Conservation (phyloP, 2,329 filamentous ascomycete species). For the Aspergillus aculeatus region DNA sequence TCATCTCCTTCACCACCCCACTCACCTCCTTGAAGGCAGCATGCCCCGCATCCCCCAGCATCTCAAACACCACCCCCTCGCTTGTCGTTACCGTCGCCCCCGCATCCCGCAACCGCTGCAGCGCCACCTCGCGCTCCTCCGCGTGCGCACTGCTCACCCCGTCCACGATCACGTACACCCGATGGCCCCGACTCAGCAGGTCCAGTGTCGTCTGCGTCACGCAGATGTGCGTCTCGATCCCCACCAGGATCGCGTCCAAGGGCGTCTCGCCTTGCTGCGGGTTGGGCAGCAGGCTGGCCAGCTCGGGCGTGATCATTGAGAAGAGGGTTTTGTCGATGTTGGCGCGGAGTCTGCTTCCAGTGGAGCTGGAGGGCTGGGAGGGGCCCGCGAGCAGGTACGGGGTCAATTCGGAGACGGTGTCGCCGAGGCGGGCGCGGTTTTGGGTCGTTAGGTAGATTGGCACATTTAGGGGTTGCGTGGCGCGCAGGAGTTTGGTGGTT, state of each 20-base stretch:
- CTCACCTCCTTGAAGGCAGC: constrained; percentile 70
- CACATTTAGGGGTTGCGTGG: constrained; percentile 54
- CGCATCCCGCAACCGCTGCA: constrained; percentile 71
- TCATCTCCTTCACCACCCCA: constrained; percentile 74
- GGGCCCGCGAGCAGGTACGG: constrained; percentile 48
- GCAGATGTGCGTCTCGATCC: constrained; percentile 93
- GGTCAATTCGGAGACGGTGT: constrained; percentile 72
- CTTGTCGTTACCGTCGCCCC: constrained; percentile 80
- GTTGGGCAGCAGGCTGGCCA: constrained; percentile 46
- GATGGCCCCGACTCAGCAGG: constrained; percentile 69
- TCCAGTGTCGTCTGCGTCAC: constrained; percentile 90
- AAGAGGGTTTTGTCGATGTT: constrained; percentile 85
- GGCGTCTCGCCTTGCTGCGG: constrained; percentile 33
- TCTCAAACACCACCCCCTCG: constrained; percentile 88
- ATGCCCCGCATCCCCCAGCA: constrained; percentile 75
- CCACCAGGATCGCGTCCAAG: constrained; percentile 72
- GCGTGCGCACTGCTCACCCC: constrained; percentile 84
- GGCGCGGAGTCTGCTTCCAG: constrained; percentile 47
- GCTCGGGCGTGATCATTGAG: constrained; percentile 76
- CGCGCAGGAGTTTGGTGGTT: constrained; percentile 66
- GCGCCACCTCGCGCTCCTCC: constrained; percentile 75
- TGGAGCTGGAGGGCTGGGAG: constrained; percentile 2
- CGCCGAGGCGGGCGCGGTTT: constrained; percentile 72
- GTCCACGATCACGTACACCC: constrained; percentile 84
- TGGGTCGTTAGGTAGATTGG: constrained; percentile 87